Percentiles rank a stretch among this genome's conserved stretches.
Evolutionary conservation across 2,329 filamentous ascomycete genomes (phyloP).

Genomic region (Venturia oleaginea): DNA sequence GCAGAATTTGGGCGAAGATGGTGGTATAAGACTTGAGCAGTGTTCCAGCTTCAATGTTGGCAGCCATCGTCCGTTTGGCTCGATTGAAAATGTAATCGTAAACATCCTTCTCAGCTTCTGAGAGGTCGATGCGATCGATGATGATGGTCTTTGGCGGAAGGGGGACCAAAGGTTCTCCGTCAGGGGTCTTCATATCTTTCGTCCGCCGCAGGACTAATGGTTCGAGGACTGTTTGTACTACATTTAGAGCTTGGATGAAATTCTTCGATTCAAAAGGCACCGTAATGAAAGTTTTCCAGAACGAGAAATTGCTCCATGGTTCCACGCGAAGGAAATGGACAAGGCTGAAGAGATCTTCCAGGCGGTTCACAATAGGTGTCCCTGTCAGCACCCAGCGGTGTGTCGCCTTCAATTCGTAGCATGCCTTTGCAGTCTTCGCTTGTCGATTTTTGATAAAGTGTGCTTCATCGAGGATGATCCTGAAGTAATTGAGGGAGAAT

Average conservation of each 20-base stretch:
- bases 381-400: constrained; percentile 93
- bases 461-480: constrained; percentile 89
- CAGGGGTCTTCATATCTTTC: constrained; percentile 95
- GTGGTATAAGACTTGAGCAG: constrained; percentile 93
- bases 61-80: constrained; percentile 74
- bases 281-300: constrained; percentile 98
- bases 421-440: constrained; percentile 90
- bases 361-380: constrained; percentile 90
- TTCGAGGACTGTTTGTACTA: constrained; percentile 93
- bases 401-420: constrained; percentile 75
- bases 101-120: constrained; percentile 74
- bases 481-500: constrained; percentile 90
- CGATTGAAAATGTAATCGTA: constrained; percentile 83
- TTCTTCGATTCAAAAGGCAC: constrained; percentile 94
- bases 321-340: constrained; percentile 90
- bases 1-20: constrained; percentile 92
- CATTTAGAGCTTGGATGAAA: constrained; percentile 85
- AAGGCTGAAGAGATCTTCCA: constrained; percentile 90
- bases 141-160: constrained; percentile 72
- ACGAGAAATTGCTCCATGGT: constrained; percentile 97
- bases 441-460: constrained; percentile 81
- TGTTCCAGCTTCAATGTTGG: constrained; percentile 84
- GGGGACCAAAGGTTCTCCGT: constrained; percentile 70
- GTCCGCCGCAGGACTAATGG: constrained; percentile 91
- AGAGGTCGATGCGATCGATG: constrained; percentile 83